Percentiles rank a stretch among this genome's conserved stretches.
Conservation (phyloP, 768 basidiomycete genomes). For the Boletus sp. region DNA sequence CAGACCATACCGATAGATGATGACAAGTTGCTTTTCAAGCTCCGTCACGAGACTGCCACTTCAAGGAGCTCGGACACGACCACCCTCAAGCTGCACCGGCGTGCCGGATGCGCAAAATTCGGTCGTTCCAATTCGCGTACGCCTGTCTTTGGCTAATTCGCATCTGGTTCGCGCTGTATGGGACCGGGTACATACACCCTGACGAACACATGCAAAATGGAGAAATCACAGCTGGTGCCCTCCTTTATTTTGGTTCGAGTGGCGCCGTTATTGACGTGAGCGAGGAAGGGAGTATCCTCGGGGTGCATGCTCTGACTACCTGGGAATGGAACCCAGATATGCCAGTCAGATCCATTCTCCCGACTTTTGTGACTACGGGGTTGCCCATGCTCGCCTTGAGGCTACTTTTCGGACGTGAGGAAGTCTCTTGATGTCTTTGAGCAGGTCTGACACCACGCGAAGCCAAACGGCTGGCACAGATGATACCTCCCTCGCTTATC, state of each 20-base stretch:
- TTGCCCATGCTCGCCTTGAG: slow-evolving; percentile 26
- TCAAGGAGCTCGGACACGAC: not conserved
- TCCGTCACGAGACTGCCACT: slow-evolving; percentile 12
- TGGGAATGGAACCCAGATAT: slow-evolving; percentile 23
- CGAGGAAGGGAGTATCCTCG: slow-evolving; percentile 14
- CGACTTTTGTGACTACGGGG: slow-evolving; percentile 22
- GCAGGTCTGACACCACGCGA: slow-evolving; percentile 6
- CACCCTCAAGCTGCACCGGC: not conserved
- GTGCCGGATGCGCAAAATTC: slow-evolving; percentile 7
- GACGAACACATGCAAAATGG: too few species aligned
- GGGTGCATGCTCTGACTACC: slow-evolving; percentile 28
- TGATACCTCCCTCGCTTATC: slow-evolving; percentile 16
- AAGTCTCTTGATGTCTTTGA: not conserved
- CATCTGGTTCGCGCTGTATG: slow-evolving; percentile 31
- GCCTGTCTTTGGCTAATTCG: slow-evolving; percentile 27
- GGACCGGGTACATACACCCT: slow-evolving; percentile 37
- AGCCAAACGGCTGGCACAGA: slow-evolving; percentile 5
- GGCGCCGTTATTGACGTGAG: too few species aligned
- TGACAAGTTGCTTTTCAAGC: slow-evolving; percentile 27
- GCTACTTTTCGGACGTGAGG: slow-evolving; percentile 24
- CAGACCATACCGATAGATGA: slow-evolving; percentile 23
- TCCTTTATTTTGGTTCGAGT: not conserved
- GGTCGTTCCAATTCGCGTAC: slow-evolving; percentile 21
- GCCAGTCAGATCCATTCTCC: too few species aligned
- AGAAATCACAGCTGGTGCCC: slow-evolving; percentile 28